These are phyloP conservation scores for Cladosporium austrohemisphaericum DNA, from an alignment of 2,329 filamentous ascomycete genomes.

Conservation along the genomic window DNA sequence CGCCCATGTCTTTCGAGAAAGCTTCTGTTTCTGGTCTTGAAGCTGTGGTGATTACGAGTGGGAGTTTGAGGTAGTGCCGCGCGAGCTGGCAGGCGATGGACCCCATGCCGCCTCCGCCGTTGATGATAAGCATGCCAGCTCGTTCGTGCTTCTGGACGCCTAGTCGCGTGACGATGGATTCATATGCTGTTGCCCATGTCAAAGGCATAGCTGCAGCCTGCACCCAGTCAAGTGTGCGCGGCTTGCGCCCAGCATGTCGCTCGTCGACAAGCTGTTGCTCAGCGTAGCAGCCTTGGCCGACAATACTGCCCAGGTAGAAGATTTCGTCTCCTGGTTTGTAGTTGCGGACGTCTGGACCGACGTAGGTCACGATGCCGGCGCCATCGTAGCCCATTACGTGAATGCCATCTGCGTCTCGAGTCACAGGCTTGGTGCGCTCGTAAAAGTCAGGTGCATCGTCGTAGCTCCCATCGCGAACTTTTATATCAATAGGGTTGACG, in stretches of 20 bases:
- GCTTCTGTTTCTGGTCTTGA: slow-evolving; percentile 39
- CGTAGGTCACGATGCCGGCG: slow-evolving; percentile 37
- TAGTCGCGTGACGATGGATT: slow-evolving; percentile 43
- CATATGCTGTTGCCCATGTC: slow-evolving; percentile 44
- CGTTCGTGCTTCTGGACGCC: slow-evolving; percentile 37
- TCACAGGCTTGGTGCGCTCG: slow-evolving; percentile 18
- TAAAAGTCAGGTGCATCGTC: slow-evolving; percentile 40
- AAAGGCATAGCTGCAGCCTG: slow-evolving; percentile 44
- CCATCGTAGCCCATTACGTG: slow-evolving; percentile 46
- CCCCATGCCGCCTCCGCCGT: slow-evolving; percentile 45
- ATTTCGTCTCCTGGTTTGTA: slow-evolving; percentile 44
- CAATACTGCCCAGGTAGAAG: slow-evolving; percentile 41
- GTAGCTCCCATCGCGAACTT: slow-evolving; percentile 32
- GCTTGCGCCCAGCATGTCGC: slow-evolving; percentile 39
- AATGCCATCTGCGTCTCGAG: slow-evolving; percentile 19
- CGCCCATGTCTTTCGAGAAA: slow-evolving; percentile 41
- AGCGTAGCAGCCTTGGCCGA: slow-evolving; percentile 41
- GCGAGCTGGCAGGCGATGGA: slow-evolving; percentile 45
- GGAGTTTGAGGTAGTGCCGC: slow-evolving; percentile 37
- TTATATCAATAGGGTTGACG: slow-evolving; percentile 42
- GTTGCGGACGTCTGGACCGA: slow-evolving; percentile 30
- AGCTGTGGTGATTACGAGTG: slow-evolving; percentile 44
- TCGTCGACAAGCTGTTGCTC: slow-evolving; percentile 43
- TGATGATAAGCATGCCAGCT: slow-evolving; percentile 36
- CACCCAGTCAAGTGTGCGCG: slow-evolving; percentile 37